Conservation (phyloP, 345 rosid genomes). For the Cardamine occulta region DNA sequence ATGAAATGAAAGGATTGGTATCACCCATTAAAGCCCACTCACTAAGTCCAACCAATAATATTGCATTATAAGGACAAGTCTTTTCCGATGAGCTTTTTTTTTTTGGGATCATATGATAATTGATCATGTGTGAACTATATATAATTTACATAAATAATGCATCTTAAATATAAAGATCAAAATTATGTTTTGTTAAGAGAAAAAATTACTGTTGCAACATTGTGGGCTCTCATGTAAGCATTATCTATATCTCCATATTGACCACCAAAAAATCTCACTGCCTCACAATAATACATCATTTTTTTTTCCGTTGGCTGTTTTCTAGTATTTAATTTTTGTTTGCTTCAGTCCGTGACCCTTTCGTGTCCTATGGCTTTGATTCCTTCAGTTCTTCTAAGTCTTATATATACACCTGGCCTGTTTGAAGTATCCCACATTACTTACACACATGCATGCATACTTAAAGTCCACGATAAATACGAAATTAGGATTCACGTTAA, state of each 20-base stretch:
- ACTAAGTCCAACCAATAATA: conserved; percentile 38
- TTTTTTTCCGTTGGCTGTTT: not conserved
- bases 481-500: conserved; percentile 17
- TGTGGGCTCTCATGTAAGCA: conserved; percentile 8
- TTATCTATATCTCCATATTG: conserved; percentile 31
- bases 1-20: conserved; percentile 37
- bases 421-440: not conserved
- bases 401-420: not conserved
- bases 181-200: not conserved
- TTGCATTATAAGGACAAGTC: conserved; percentile 45
- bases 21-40: conserved; percentile 40
- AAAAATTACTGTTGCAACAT: conserved; percentile 25
- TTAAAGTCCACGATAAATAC: conserved; percentile 12
- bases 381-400: not conserved
- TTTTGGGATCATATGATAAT: conserved; percentile 39
- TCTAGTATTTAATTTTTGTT: not conserved
- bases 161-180: not conserved
- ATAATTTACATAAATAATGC: conserved; percentile 24
- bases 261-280: conserved; percentile 39
- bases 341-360: conserved; percentile 34
- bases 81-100: conserved; percentile 43
- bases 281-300: conserved; percentile 17
- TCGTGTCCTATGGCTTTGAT: conserved; percentile 37
- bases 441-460: conserved; percentile 24
- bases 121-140: conserved; percentile 12